Evolutionary conservation across 495 filamentous ascomycete genomes (phyloP), one percentile per base, ranked within the genome.

Genomic region (Hypoxylon perforatum): DNA sequence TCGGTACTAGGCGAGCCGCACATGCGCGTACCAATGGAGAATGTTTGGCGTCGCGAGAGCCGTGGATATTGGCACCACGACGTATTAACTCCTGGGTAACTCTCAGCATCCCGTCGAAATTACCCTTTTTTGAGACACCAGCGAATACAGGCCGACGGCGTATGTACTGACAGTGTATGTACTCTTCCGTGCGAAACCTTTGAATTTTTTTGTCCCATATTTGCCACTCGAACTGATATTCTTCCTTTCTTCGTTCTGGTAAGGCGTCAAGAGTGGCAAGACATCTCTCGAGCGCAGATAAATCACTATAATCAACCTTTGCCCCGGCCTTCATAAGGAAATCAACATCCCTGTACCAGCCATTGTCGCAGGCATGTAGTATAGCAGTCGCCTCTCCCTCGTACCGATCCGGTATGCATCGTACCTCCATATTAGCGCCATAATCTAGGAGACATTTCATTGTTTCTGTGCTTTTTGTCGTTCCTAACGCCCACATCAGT

Each of bases 401-500:
- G 21, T 23, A 7, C 7, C 25, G 25, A 28, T 7, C 25, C 25
- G 3, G 3, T 28, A 3, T 28, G 7, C 25, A 12, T 4, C 21
- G 23, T 25, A 8, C 28, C 0, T 59, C 22, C 1, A 60, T 5
- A 15, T 51, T 35, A 9, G 47, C 57, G 30, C 57, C 57, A 15
- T 51, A 36, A n/a, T 45, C 7, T 0, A 60, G 4, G 5, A 60
- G 36, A 33, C 12, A 52, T 5, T 22, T 7, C 25, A 60, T 51
- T 1, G 19, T 52, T 28, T 22, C 4, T 49, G 22, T 49, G 23
- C 57, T 60, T 0, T 30, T 1, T 7, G 12, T 3, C 0, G 35
- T 45, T 6, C 46, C 57, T 15, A 60, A 11, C n/a, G 57, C 47
- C 57, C 57, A 60, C 56, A 42, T 49, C 18, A 59, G n/a, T 6